A percentile compares a stretch with the other conserved stretches of the same genome.
phyloP scores from a whole-genome alignment of 2,329 filamentous ascomycete genomes.

The Huntiella savannae region DNA sequence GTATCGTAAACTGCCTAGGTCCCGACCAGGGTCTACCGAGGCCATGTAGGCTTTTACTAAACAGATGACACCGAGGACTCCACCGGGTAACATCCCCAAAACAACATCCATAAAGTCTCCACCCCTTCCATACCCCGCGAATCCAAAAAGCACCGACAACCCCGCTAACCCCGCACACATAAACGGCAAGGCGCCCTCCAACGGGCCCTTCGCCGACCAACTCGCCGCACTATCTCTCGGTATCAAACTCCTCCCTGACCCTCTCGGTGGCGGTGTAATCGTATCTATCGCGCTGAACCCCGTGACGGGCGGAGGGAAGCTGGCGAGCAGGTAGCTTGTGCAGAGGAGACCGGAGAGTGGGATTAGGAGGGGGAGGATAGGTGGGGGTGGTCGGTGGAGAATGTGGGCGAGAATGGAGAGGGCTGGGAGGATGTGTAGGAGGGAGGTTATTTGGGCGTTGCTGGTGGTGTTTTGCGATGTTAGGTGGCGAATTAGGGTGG shows the following conservation, averaged over 20 bases:
- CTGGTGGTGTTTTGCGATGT: slow-evolving; percentile 33
- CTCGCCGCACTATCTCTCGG: slow-evolving; percentile 9
- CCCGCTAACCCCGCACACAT: slow-evolving; percentile 39
- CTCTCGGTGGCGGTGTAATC: slow-evolving; percentile 13
- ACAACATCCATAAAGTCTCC: slow-evolving; percentile 21
- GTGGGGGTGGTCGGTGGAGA: slow-evolving; percentile 21
- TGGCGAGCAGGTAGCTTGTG: slow-evolving; percentile 41
- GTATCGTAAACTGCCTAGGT: slow-evolving; percentile 43
- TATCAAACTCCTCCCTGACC: slow-evolving; percentile 7
- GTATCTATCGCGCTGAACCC: slow-evolving; percentile 31
- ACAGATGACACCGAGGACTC: slow-evolving; percentile 42
- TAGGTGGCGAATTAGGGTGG: slow-evolving; percentile 38
- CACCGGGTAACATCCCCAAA: slow-evolving; percentile 31
- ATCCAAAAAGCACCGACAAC: slow-evolving; percentile 29
- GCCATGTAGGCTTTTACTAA: slow-evolving; percentile 46
- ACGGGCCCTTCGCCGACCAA: slow-evolving; percentile 20
- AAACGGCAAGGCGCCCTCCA: slow-evolving; percentile 39
- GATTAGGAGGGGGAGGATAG: slow-evolving; percentile 26
- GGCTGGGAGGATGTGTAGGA: slow-evolving; percentile 42
- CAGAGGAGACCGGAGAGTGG: slow-evolving; percentile 42
- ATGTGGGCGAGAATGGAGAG: slow-evolving; percentile 37
- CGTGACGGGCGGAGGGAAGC: slow-evolving; percentile 33
- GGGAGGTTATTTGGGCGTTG: slow-evolving; percentile 36
- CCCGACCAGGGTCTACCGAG: slow-evolving; percentile 46
- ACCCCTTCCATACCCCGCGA: slow-evolving; percentile 19